Base-by-base conservation (phyloP, 2,329 filamentous ascomycete species). In the Thelonectria rubi region DNA sequence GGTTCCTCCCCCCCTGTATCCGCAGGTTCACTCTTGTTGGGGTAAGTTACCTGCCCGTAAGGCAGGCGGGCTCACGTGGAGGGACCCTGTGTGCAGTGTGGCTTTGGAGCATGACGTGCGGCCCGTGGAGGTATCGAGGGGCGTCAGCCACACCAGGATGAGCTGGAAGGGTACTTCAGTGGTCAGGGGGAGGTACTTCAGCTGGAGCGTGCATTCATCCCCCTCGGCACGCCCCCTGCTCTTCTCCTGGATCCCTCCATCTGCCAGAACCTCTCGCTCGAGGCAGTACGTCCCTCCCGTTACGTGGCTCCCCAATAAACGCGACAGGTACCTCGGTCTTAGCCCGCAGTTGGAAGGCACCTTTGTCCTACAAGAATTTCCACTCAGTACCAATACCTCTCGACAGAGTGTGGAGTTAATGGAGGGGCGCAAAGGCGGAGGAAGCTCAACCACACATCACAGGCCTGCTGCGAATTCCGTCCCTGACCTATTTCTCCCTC, bases 21-120 rank as follows among this genome's bases (percentile, higher is more conserved):
- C n/a, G n/a, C 39, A 14, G 46, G 17, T 50, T 57, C 54, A 48
- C 54, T 26, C 45, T 46, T 57, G 55, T 57, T 57, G 55, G 55
- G 55, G 55, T 30, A 30, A 30, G 26, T 30, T 6, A 30, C 26
- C 26, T 30, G 26, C 5, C 8, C 26, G 26, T 37, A 47, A 47
- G 42, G 45, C 45, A 49, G 26, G 17, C 21, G 47, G 26, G 42
- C 55, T 57, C 55, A 57, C 55, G 55, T 57, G 55, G 55, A 57
- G 32, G 46, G 55, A 57, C 55, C 55, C 46, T 51, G 55, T 57
- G 54, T 47, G 45, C 39, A 57, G 40, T 57, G 55, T 57, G 55
- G 55, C 55, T 45, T 48, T 46, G 55, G 46, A 20, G 55, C 55
- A 57, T 57, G 55, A 50, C 47, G 24, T 57, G 55, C 50, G 12